phyloP scores from a whole-genome alignment of 1,139 yeast genomes.

The Ogataea hybrid region DNA sequence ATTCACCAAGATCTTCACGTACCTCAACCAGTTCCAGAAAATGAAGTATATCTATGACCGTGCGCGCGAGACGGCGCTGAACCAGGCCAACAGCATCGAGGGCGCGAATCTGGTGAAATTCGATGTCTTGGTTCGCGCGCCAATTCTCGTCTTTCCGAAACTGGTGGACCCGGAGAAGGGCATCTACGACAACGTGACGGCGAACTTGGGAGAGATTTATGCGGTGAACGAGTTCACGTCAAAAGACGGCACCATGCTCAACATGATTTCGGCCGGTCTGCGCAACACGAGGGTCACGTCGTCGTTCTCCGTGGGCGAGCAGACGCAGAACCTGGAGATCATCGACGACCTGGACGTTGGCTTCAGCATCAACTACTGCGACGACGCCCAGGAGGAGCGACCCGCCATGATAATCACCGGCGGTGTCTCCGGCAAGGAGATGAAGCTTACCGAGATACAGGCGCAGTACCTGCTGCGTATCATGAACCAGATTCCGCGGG shows the following conservation, averaged over 20 bases:
- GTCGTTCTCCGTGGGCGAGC: conserved; percentile 46
- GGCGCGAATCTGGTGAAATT: conserved; percentile 64
- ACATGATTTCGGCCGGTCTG: conserved; percentile 63
- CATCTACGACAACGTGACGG: conserved; percentile 59
- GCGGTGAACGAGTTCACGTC: conserved; percentile 59
- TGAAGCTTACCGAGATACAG: conserved; percentile 78
- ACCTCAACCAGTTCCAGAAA: conserved; percentile 69
- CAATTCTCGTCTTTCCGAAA: conserved; percentile 77
- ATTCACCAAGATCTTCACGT: conserved; percentile 61
- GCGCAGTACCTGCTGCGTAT: conserved; percentile 56
- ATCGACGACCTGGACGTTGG: conserved; percentile 67
- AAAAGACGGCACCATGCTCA: conserved; percentile 34
- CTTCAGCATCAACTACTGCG: conserved; percentile 57
- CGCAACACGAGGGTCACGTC: conserved; percentile 69
- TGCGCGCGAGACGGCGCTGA: conserved; percentile 83
- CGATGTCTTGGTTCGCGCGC: conserved; percentile 73
- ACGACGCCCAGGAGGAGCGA: conserved; percentile 34
- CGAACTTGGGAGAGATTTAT: conserved; percentile 81
- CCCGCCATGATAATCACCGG: conserved; percentile 62
- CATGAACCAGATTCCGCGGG: conserved; percentile 55
- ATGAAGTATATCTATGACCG: conserved; percentile 87
- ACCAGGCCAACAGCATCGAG: conserved; percentile 65
- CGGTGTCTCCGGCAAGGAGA: conserved; percentile 60
- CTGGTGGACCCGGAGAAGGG: conserved; percentile 42
- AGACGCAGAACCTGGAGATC: conserved; percentile 57